These are phyloP conservation scores for Dipodascus albidus DNA, from an alignment of 805 yeast species.

Conservation along the genomic window DNA sequence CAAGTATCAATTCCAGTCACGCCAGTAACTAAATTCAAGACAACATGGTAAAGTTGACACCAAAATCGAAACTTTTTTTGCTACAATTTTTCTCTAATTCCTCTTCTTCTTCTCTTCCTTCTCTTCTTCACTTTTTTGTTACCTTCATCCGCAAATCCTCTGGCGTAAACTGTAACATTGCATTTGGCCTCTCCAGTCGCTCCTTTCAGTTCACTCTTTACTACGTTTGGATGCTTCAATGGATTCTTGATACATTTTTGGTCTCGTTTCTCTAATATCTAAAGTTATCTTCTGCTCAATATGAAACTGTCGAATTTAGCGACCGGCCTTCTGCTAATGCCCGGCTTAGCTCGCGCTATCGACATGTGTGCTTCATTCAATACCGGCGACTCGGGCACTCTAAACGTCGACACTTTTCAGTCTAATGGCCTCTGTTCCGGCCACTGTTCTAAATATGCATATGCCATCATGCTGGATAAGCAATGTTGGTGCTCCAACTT, in stretches of 20 bases:
- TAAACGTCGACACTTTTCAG: slow-evolving; percentile 20
- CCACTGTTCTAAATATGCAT: slow-evolving; percentile 34
- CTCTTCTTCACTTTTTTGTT: background rate
- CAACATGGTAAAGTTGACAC: background rate
- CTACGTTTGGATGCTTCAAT: background rate
- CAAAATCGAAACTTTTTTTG: background rate
- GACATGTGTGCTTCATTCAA: background rate
- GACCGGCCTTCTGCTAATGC: background rate
- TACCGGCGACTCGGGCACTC: slow-evolving; percentile 7
- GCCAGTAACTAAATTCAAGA: background rate
- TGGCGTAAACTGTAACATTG: too few relatives aligned
- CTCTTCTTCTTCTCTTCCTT: background rate
- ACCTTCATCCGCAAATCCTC: background rate
- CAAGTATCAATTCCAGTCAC: background rate
- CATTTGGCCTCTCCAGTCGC: background rate
- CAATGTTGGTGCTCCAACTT: slow-evolving; percentile 47
- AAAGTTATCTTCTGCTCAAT: too few relatives aligned
- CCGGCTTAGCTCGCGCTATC: background rate
- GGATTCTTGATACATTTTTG: background rate
- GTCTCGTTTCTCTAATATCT: too few relatives aligned
- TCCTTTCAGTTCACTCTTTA: background rate
- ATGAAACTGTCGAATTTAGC: background rate
- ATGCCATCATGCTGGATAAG: slow-evolving; percentile 36
- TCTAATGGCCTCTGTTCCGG: slow-evolving; percentile 39
- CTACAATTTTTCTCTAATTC: background rate